Conservation (phyloP, 495 filamentous ascomycete genomes). For the Penicillium soppii region DNA sequence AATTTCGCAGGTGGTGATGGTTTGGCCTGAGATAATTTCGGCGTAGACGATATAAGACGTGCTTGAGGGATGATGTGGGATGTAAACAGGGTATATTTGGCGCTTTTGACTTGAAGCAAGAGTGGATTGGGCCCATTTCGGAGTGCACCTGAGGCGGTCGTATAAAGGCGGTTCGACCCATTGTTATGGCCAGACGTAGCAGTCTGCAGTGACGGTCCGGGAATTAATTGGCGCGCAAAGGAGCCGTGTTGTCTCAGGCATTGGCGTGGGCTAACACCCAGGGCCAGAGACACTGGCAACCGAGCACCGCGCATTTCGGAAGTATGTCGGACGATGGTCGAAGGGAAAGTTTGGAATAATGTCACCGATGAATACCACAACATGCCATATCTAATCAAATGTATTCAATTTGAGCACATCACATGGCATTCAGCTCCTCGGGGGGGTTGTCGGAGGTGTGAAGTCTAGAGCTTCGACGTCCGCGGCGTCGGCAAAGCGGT, state of each 20-base stretch:
- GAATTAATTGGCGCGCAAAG: conserved; percentile 18
- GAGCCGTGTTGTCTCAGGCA: conserved; percentile 17
- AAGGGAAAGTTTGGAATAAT: conserved; percentile 24
- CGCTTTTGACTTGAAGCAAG: conserved; percentile 14
- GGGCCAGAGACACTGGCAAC: conserved; percentile 36
- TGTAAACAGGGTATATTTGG: conserved; percentile 10
- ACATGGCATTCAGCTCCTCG: conserved; percentile 13
- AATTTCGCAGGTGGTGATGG: conserved; percentile 13
- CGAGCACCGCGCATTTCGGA: conserved; percentile 46
- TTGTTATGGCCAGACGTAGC: conserved; percentile 1
- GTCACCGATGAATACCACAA: conserved; percentile 23
- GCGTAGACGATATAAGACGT: conserved; percentile 31
- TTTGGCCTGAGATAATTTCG: conserved; percentile 28
- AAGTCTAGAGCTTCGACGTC: conserved; percentile 15
- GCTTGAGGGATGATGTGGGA: conserved; percentile 22
- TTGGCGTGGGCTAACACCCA: conserved; percentile 31
- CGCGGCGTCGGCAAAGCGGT: conserved; percentile 18
- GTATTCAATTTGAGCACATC: conserved; percentile 9
- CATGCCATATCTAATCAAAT: conserved; percentile 37
- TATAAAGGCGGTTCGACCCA: conserved; percentile 23
- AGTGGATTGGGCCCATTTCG: conserved; percentile 18
- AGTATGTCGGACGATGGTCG: conserved; percentile 14
- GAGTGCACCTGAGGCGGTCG: conserved; percentile 21
- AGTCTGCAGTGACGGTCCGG: conserved; percentile 4
- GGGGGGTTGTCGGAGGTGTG: conserved; percentile 18